Evolutionary conservation across 345 rosid species (phyloP), one percentile per base, ranked within the genome.

Genomic region (Geranium brycei): DNA sequence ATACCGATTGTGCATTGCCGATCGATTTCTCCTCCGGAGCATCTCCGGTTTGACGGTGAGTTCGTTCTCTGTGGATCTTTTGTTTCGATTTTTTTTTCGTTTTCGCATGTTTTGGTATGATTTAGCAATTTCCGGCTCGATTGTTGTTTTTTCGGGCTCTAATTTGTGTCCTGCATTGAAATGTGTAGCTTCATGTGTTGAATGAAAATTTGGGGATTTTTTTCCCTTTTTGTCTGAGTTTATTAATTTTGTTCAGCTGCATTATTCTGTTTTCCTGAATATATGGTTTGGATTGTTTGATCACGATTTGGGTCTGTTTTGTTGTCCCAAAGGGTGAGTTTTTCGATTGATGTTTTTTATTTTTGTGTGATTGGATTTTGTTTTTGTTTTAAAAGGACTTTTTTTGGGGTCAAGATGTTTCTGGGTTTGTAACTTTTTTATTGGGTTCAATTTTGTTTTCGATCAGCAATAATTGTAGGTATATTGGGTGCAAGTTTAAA

Each of bases 41-140:
- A 76, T 58, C 80, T 69, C 56, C 60, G 57, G 3, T 16, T 7
- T 8, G 59, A 80, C 72, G 81, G 85, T 79, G 66, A 77, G 83
- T 62, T 58, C 19, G 14, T 47, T 1, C 11, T 3, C 14, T 11
- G 15, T 47, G 53, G 53, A 47, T 47, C 53, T 13, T 47, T 47
- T 13, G 53, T 47, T 47, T 13, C 53, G 14, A 47, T 8, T 47
- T 47, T 47, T 47, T 2, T 8, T 11, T 10, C 11, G 6, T 38
- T 38, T 38, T 38, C 11, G 47, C 47, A 3, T 38, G 11, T 5
- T 38, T 38, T 38, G 6, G 6, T 47, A 10, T 47, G 53, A 11
- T 47, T 47, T 23, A 2, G 13, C 0, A 1, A 13, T 8, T 47
- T 47, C 11, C 15, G 11, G 53, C 53, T 47, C 53, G 53, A 47